Base-by-base conservation (phyloP, 140 eudicot species). In the Oenanthe javanica region DNA sequence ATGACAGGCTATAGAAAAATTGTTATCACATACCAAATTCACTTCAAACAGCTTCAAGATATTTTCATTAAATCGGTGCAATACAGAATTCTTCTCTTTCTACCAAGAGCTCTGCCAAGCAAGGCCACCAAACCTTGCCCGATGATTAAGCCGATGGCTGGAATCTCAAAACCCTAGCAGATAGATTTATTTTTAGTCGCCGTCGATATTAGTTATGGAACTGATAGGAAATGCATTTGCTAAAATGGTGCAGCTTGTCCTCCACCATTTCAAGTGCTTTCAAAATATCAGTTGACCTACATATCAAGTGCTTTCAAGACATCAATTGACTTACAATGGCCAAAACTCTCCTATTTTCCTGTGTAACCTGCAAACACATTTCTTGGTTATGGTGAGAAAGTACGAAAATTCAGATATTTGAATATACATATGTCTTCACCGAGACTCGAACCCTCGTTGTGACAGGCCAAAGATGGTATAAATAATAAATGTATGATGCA, bases 161-260 rank as follows among this genome's bases (percentile, higher is more conserved):
- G 69, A 59, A 59, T 59, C 67, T 59, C 31, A 59, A 59, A 59
- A 59, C 67, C 0, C 31, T 59, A n/a, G 67, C 67, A 31, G 69
- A 61, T 23, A 61, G 36, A 9, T 61, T 61, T 61, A 61, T 31
- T 31, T 61, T 19, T 61, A n/a, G 69, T n/a, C 1, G 36, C 36
- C 69, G 36, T 9, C 23, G 38, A 61, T 61, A 61, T 61, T n/a
- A 61, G 13, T 61, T 61, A 61, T 61, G 69, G 36, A 61, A 61
- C 69, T 61, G 69, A 61, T 61, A 61, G 69, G 69, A 61, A 61
- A 61, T 61, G 69, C 69, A 61, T 61, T 61, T 61, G 69, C 52
- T 31, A 14, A 51, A 51, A 51, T 51, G 57, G 57, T 14, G 57
- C 21, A 50, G 55, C 55, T 48, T 48, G 52, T 48, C 2, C 55